Conservation (phyloP, 208 protist species). For the Naegleria lovaniensis region DNA sequence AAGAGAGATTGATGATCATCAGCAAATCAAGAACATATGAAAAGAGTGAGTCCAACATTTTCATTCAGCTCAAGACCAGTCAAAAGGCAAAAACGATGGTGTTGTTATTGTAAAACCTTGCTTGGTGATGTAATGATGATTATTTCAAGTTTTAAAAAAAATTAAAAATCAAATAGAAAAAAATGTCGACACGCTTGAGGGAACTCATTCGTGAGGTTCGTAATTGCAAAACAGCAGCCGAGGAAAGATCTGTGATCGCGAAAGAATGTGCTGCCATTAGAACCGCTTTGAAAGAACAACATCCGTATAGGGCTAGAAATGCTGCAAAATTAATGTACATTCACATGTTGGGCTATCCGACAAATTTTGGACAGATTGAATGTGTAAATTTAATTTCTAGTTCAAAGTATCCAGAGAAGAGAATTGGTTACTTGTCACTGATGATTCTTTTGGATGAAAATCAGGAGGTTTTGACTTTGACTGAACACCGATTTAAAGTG, state of each 20-base stretch:
- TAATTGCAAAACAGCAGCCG: conserved; percentile 86
- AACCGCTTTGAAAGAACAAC: conserved; percentile 82
- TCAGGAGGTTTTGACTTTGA: conserved; percentile 74
- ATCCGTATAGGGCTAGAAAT: conserved; percentile 86
- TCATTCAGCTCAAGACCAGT: too few species aligned
- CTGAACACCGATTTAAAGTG: conserved; percentile 75
- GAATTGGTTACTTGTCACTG: conserved; percentile 80
- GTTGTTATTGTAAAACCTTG: too few species aligned
- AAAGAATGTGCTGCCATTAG: conserved; percentile 89
- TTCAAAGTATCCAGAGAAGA: conserved; percentile 71
- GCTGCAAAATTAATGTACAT: conserved; percentile 92
- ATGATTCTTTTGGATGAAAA: conserved; percentile 81
- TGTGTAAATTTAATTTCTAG: conserved; percentile 79
- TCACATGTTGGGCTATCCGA: conserved; percentile 81
- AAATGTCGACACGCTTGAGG: conserved; percentile 63
- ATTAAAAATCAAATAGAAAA: too few species aligned
- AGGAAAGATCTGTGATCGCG: conserved; percentile 90
- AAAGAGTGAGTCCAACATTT: too few species aligned
- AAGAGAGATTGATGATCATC: too few species aligned
- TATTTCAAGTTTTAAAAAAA: too few species aligned
- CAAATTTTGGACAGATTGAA: conserved; percentile 84
- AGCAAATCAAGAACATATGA: too few species aligned
- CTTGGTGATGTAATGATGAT: too few species aligned
- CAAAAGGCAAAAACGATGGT: too few species aligned
- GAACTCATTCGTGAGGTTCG: conserved; percentile 93